phyloP scores from a whole-genome alignment of 805 yeast genomes.

The Cyberlindnera maclurae region DNA sequence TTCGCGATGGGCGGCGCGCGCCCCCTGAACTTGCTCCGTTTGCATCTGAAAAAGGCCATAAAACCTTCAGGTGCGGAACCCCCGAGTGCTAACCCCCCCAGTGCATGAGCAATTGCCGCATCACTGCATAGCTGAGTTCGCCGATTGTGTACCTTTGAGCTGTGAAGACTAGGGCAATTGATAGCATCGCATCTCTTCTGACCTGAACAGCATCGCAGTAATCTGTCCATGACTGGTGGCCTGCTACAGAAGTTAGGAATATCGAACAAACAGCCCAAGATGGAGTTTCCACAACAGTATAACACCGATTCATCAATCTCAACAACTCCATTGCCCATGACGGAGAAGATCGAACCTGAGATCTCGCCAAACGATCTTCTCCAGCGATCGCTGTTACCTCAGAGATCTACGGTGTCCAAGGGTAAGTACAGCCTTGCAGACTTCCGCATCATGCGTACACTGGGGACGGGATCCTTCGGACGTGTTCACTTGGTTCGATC shows the following conservation, averaged over 20 bases:
- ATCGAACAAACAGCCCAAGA: background rate
- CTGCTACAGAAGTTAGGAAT: background rate
- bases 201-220: no score
- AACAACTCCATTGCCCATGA: constrained; percentile 1
- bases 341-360: background rate
- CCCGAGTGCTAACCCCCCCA: no score
- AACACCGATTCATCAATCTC: background rate
- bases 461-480: constrained; percentile 95
- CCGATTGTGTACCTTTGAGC: no score
- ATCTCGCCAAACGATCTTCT: constrained; percentile 6
- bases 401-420: constrained; percentile 22
- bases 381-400: constrained; percentile 20
- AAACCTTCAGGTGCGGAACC: no score
- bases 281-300: constrained; percentile 1
- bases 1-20: no score
- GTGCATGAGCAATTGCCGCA: no score
- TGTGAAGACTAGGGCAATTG: no score
- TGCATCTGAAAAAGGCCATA: no score
- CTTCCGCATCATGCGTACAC: constrained; percentile 77
- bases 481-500: constrained; percentile 85
- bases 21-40: no score
- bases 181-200: no score
- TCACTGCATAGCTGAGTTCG: no score
- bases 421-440: constrained; percentile 81
- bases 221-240: background rate